Percentiles rank a stretch among this genome's conserved stretches.
These are phyloP conservation scores for Comarum palustre DNA, from an alignment of 306 rosid genomes.

Conservation along the genomic window DNA sequence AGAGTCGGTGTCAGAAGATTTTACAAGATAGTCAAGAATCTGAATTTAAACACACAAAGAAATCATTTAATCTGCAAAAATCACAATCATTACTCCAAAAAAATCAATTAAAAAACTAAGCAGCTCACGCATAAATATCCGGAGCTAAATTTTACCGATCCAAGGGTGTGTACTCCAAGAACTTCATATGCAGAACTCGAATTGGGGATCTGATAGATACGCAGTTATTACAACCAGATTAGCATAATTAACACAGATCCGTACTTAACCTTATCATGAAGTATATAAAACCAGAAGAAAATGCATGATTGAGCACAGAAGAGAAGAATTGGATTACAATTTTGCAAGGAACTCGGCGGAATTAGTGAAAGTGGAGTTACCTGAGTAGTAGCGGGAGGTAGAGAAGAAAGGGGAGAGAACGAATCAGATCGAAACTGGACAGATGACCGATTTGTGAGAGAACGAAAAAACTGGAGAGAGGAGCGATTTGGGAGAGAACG, in stretches of 20 bases:
- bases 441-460: no score
- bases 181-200: conserved; percentile 53
- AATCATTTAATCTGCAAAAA: conserved; percentile 61
- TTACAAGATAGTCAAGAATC: conserved; percentile 85
- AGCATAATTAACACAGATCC: not conserved
- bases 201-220: conserved; percentile 9
- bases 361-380: not conserved
- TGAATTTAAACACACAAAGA: conserved; percentile 32
- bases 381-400: not conserved
- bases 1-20: conserved; percentile 70
- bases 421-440: no score
- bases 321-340: not conserved
- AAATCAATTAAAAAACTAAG: not conserved
- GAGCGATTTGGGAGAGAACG: no score
- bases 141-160: conserved; percentile 55
- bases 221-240: not conserved
- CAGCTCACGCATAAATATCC: not conserved
- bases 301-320: not conserved
- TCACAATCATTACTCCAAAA: not conserved
- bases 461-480: no score
- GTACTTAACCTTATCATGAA: not conserved
- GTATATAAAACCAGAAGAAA: not conserved
- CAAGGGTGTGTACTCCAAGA: conserved; percentile 71
- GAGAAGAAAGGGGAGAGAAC: not conserved
- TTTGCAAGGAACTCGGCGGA: no score